Conservation (phyloP, 225 moss, liverwort and hornwort species). For the Polytrichum commune region DNA sequence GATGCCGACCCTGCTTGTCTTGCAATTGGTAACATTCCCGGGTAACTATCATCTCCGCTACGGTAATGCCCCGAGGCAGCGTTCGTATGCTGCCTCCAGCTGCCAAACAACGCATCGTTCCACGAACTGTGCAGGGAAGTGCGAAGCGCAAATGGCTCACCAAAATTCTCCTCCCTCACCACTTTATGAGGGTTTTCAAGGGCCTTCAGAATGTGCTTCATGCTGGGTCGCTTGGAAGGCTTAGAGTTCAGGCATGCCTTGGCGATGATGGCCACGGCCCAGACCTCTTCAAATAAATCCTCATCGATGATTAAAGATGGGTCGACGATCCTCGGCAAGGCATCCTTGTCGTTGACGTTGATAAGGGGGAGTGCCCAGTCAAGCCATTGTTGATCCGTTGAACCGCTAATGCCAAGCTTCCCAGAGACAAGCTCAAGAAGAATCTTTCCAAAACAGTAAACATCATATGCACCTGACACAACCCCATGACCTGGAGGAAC, state of each 20-base stretch:
- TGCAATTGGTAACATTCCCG: constrained; percentile 31
- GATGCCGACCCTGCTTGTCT: constrained; percentile 29
- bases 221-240: constrained; percentile 86
- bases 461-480: constrained; percentile 76
- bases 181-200: constrained; percentile 94
- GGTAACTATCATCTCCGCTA: constrained; percentile 16
- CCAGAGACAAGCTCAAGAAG: constrained; percentile 91
- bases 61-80: constrained; percentile 44
- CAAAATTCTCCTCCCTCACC: constrained; percentile 85
- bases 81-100: constrained; percentile 65
- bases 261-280: constrained; percentile 97
- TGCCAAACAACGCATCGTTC: constrained; percentile 88
- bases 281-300: constrained; percentile 91
- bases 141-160: constrained; percentile 63
- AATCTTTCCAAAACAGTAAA: constrained; percentile 94
- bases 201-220: constrained; percentile 91
- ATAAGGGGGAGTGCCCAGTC: constrained; percentile 95
- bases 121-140: constrained; percentile 80
- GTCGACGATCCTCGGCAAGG: constrained; percentile 71
- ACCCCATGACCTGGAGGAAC: constrained; percentile 50
- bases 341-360: constrained; percentile 86
- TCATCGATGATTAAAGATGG: constrained; percentile 93
- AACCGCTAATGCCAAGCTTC: constrained; percentile 90
- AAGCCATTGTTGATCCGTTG: constrained; percentile 85
- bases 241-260: constrained; percentile 86